Conservation (phyloP, 2,329 filamentous ascomycete genomes). For the Samsoniella hepiali region DNA sequence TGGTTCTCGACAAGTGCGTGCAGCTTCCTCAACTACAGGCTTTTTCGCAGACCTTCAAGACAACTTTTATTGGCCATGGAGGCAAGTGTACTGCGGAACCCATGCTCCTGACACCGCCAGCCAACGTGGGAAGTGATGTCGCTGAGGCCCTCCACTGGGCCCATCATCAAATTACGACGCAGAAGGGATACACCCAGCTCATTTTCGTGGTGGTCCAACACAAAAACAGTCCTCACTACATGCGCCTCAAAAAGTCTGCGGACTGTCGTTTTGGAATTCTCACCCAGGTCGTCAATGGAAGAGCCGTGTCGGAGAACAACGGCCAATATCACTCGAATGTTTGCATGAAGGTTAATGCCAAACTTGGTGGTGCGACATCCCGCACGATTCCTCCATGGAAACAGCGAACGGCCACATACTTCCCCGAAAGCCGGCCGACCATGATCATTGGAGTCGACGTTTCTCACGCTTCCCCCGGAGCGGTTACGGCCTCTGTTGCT, state of each 20-base stretch:
- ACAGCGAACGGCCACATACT: conserved; percentile 28
- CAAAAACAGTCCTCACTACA: conserved; percentile 70
- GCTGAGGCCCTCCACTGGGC: conserved; percentile 49
- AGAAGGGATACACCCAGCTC: conserved; percentile 63
- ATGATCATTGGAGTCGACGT: conserved; percentile 91
- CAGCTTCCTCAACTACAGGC: conserved; percentile 33
- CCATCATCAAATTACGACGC: conserved; percentile 49
- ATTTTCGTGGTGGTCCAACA: conserved; percentile 74
- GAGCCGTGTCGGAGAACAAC: conserved; percentile 66
- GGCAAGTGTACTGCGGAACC: conserved; percentile 40
- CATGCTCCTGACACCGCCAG: conserved; percentile 33
- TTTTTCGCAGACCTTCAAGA: conserved; percentile 42
- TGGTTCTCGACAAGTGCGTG: conserved; percentile 58
- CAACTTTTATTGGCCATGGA: conserved; percentile 48
- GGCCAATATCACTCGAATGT: conserved; percentile 92
- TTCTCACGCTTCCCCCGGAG: conserved; percentile 74
- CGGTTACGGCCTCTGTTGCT: conserved; percentile 69
- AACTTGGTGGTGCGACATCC: conserved; percentile 80
- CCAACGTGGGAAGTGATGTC: conserved; percentile 36
- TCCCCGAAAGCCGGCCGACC: conserved; percentile 50
- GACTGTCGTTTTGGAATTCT: conserved; percentile 83
- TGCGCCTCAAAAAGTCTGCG: conserved; percentile 81
- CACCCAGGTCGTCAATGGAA: conserved; percentile 74
- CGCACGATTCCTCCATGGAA: conserved; percentile 37
- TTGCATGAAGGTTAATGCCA: conserved; percentile 94